These are phyloP conservation scores for Cryphonectria naterciae DNA, from an alignment of 2,329 filamentous ascomycete genomes.

Conservation along the genomic window DNA sequence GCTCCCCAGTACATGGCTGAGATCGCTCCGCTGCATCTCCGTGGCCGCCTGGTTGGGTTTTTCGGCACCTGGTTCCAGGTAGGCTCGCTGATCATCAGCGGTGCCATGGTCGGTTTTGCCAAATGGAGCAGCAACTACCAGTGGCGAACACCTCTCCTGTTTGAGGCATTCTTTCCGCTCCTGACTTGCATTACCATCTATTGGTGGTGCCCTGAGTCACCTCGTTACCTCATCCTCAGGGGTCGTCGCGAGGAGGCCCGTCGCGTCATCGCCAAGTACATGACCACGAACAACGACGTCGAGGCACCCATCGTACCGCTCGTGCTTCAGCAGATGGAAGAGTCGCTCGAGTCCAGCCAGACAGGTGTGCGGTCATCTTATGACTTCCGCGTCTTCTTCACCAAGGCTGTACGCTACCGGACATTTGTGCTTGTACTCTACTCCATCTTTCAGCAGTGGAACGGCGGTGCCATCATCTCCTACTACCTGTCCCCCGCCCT, in stretches of 20 bases:
- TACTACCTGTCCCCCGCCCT: constrained; percentile 47
- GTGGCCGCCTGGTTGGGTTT: constrained; percentile 50
- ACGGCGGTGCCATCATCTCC: constrained; percentile 50
- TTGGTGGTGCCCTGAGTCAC: constrained; percentile 41
- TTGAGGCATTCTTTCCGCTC: constrained; percentile 52
- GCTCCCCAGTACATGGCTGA: constrained; percentile 38
- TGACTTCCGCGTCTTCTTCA: constrained; percentile 53
- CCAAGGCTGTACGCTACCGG: constrained; percentile 46
- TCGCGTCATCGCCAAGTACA: constrained; percentile 44
- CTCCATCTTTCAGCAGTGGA: constrained; percentile 52
- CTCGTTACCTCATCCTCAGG: constrained; percentile 41
- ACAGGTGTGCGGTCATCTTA: constrained; percentile 44
- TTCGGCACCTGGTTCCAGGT: constrained; percentile 53
- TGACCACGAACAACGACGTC: constrained; percentile 45
- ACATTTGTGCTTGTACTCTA: constrained; percentile 50
- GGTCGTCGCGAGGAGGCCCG: constrained; percentile 40
- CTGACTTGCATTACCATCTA: constrained; percentile 50
- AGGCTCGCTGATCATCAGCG: constrained; percentile 47
- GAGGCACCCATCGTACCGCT: constrained; percentile 47
- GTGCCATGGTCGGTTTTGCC: constrained; percentile 47
- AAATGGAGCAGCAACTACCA: constrained; percentile 42
- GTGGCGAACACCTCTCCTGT: constrained; percentile 46
- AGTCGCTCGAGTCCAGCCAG: constrained; percentile 45
- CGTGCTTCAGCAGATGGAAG: constrained; percentile 48
- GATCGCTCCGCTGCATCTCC: constrained; percentile 37